Conservation (phyloP, 257 asterid species). For the Solanum pennellii region DNA sequence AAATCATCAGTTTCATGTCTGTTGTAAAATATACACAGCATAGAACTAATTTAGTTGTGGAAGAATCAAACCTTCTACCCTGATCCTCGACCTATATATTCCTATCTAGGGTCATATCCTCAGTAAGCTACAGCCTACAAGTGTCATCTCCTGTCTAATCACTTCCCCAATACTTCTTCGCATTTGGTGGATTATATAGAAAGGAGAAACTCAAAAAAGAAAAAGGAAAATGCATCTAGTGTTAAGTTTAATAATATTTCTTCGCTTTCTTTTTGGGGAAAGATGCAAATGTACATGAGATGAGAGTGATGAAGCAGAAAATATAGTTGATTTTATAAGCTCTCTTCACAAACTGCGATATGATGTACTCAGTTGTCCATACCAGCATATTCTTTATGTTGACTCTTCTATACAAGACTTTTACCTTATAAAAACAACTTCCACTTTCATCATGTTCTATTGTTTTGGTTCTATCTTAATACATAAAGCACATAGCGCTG, state of each 20-base stretch:
- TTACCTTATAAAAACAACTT: constrained; percentile 1
- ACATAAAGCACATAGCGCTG: background rate
- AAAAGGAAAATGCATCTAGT: background rate
- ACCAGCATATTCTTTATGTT: background rate
- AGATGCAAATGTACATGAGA: background rate
- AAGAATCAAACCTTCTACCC: background rate
- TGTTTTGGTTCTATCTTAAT: background rate
- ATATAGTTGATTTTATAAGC: background rate
- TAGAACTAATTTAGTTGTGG: background rate
- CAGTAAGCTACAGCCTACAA: background rate
- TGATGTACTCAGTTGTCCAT: background rate
- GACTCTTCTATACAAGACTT: background rate
- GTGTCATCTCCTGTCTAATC: background rate
- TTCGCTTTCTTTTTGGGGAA: background rate
- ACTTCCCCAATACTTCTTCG: background rate
- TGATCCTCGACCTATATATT: background rate
- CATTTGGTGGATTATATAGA: background rate
- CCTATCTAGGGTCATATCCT: background rate
- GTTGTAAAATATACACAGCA: background rate
- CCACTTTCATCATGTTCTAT: background rate
- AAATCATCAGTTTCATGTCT: background rate
- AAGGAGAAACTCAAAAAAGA: background rate
- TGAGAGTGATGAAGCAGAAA: background rate
- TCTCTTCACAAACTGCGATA: background rate
- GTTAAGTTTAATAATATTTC: background rate